These are phyloP conservation scores for Aspergillus ochraceus DNA, from an alignment of 2,329 filamentous ascomycete genomes.

Conservation along the genomic window DNA sequence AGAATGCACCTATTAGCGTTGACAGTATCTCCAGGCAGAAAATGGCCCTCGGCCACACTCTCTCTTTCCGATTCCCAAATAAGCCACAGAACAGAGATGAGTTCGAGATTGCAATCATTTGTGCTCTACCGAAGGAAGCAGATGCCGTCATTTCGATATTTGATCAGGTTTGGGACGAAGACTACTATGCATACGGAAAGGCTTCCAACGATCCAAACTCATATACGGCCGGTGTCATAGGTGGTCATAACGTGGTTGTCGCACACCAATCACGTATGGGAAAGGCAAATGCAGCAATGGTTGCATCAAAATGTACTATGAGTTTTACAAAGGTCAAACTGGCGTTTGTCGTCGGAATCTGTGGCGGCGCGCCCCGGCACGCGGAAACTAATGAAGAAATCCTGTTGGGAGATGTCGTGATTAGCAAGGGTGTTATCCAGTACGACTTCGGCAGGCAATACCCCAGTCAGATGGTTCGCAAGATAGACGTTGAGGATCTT, in stretches of 20 bases:
- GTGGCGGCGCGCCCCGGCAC: neutral
- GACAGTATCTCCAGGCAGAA: too few relatives aligned
- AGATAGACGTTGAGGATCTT: neutral
- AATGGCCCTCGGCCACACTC: neutral
- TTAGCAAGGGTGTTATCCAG: neutral
- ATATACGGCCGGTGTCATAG: neutral
- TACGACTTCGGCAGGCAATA: neutral
- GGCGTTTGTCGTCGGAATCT: neutral
- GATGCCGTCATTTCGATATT: neutral
- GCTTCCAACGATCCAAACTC: neutral
- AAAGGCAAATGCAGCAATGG: neutral
- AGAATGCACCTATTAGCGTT: too few relatives aligned
- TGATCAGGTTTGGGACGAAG: neutral
- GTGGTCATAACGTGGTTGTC: neutral
- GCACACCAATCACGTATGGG: neutral
- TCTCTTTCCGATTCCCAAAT: neutral
- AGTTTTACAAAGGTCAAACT: neutral
- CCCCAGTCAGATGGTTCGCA: neutral
- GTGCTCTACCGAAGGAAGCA: neutral
- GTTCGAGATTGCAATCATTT: neutral
- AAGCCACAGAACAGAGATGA: neutral
- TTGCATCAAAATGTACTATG: neutral
- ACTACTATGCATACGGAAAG: neutral
- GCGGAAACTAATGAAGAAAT: neutral
- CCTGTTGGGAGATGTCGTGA: neutral